A percentile compares a stretch with the other conserved stretches of the same genome.
These are phyloP conservation scores for Coemansia sp. DNA, from an alignment of 192 early-diverging fungal species.

Conservation along the genomic window DNA sequence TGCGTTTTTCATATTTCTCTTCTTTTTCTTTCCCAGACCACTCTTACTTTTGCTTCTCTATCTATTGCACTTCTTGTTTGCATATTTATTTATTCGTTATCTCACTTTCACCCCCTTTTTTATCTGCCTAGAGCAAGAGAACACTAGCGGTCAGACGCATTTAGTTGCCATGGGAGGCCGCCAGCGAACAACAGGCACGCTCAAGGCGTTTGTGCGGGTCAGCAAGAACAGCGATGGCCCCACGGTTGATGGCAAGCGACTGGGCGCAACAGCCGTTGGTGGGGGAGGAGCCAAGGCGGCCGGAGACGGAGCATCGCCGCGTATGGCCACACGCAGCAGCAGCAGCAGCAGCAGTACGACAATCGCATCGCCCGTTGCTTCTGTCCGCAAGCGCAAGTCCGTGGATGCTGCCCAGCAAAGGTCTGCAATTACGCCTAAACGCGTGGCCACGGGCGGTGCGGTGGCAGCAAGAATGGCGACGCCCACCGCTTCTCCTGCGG, in stretches of 20 bases:
- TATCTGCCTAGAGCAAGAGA: neutral
- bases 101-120: neutral
- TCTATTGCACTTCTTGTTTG: neutral
- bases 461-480: neutral
- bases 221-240: slow-evolving; percentile 39
- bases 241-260: neutral
- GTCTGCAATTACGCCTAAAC: slow-evolving; percentile 13
- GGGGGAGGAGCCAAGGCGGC: slow-evolving; percentile 12
- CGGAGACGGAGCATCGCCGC: slow-evolving; percentile 8
- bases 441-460: neutral
- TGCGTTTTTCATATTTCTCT: slow-evolving; percentile 2
- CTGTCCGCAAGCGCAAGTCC: slow-evolving; percentile 33
- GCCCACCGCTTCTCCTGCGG: no score
- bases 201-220: slow-evolving; percentile 47
- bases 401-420: neutral
- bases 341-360: no score
- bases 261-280: no score
- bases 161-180: slow-evolving; percentile 7
- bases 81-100: neutral
- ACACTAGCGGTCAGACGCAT: no score
- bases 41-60: neutral
- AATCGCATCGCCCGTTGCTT: no score
- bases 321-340: slow-evolving; percentile 39
- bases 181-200: slow-evolving; percentile 11
- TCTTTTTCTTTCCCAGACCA: neutral